Evolutionary conservation across 495 filamentous ascomycete genomes (phyloP).

Genomic region (Cercophora newfieldiana): DNA sequence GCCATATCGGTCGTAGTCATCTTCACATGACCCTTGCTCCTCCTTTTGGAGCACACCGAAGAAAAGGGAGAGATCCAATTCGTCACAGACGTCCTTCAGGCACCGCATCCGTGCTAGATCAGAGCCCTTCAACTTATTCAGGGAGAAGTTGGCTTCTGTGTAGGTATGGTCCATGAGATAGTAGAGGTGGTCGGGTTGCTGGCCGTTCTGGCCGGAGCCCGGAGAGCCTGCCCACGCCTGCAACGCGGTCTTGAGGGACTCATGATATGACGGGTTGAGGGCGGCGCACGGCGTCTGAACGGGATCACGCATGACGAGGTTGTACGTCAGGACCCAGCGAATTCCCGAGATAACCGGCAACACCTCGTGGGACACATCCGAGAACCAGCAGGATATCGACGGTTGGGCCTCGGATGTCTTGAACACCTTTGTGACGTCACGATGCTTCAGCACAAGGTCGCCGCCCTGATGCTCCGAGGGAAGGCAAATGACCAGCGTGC

Average conservation of each 20-base stretch:
- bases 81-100: slow-evolving; percentile 35
- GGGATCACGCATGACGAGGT: slow-evolving; percentile 41
- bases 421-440: slow-evolving; percentile 36
- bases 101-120: slow-evolving; percentile 36
- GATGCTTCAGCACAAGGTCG: slow-evolving; percentile 47
- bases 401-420: slow-evolving; percentile 39
- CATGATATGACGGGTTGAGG: neutral
- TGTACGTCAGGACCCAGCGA: slow-evolving; percentile 57
- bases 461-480: slow-evolving; percentile 57
- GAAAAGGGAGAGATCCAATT: slow-evolving; percentile 37
- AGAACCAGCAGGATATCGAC: slow-evolving; percentile 52
- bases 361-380: slow-evolving; percentile 57
- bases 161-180: slow-evolving; percentile 52
- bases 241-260: slow-evolving; percentile 27
- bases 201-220: slow-evolving; percentile 3
- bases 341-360: slow-evolving; percentile 50
- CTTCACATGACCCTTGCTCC: slow-evolving; percentile 22
- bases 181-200: slow-evolving; percentile 23
- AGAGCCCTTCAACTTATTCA: slow-evolving; percentile 40
- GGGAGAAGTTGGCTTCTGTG: slow-evolving; percentile 42
- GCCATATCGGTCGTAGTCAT: neutral
- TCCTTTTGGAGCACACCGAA: slow-evolving; percentile 39
- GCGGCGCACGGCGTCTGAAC: slow-evolving; percentile 14
- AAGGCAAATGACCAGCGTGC: slow-evolving; percentile 54
- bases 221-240: slow-evolving; percentile 22